A percentile compares a stretch with the other conserved stretches of the same genome.
Evolutionary conservation across 306 rosid species (phyloP).

Genomic region (Luffa aegyptiaca): DNA sequence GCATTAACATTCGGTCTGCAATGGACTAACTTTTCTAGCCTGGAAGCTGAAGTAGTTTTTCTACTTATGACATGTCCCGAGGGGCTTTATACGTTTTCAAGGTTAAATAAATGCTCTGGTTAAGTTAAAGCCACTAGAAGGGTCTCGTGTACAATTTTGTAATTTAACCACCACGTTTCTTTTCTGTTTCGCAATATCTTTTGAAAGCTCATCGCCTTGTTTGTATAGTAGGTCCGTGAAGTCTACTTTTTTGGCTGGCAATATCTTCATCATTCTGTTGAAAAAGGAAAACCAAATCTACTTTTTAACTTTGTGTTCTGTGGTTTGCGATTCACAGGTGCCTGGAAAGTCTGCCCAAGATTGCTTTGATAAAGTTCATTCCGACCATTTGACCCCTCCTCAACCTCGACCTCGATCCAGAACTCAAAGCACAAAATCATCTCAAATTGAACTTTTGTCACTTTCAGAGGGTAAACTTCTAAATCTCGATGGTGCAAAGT

Average conservation of each 20-base stretch:
- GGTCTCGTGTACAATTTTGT: background rate
- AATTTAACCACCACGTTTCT: background rate
- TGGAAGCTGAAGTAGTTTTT: background rate
- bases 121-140: background rate
- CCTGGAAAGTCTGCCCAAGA: slow-evolving; percentile 89
- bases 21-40: background rate
- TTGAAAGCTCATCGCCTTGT: background rate
- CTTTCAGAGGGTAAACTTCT: slow-evolving; percentile 66
- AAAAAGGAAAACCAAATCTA: background rate
- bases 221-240: background rate
- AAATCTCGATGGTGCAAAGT: slow-evolving; percentile 22
- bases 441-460: slow-evolving; percentile 33
- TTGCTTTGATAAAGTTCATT: slow-evolving; percentile 71
- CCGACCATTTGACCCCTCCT: slow-evolving; percentile 53
- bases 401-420: slow-evolving; percentile 45
- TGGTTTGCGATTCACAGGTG: slow-evolving; percentile 42
- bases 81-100: background rate
- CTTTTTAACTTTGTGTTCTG: slow-evolving; percentile 5
- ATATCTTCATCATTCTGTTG: background rate
- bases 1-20: background rate
- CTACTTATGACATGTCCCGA: background rate
- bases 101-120: background rate
- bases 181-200: background rate
- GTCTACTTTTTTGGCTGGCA: background rate
- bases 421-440: slow-evolving; percentile 34